Evolutionary conservation across 768 basidiomycete species (phyloP).

Genomic region (Strobilomyces dryophilus): DNA sequence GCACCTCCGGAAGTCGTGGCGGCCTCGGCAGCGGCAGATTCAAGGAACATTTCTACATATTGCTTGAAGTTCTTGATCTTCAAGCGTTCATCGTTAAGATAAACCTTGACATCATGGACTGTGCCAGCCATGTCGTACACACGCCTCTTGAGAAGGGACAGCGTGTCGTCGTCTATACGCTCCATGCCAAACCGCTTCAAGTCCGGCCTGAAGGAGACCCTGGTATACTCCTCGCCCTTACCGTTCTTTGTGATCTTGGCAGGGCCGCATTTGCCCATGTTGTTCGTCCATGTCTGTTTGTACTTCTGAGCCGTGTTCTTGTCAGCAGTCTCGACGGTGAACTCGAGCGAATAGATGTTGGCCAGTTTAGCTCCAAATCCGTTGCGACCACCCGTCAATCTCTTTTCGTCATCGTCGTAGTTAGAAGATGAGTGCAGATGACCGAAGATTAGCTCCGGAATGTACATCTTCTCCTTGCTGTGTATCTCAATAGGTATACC

Average conservation of each 20-base stretch:
- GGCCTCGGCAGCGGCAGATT: constrained; percentile 68
- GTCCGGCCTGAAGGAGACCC: constrained; percentile 91
- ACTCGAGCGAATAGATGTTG: constrained; percentile 96
- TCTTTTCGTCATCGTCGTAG: constrained; percentile 99
- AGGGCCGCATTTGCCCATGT: constrained; percentile 85
- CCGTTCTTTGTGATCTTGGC: constrained; percentile 92
- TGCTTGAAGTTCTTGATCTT: constrained; percentile 96
- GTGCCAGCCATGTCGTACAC: constrained; percentile 99
- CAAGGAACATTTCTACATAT: constrained; percentile 92
- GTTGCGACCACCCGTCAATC: constrained; percentile 96
- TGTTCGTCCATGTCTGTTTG: constrained; percentile 90
- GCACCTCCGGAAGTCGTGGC: constrained; percentile 74
- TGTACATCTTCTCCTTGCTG: constrained; percentile 87
- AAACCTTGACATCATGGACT: constrained; percentile 88
- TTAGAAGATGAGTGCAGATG: constrained; percentile 92
- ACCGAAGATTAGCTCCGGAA: constrained; percentile 97
- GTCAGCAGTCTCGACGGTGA: constrained; percentile 94
- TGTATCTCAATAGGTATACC: constrained; percentile 98
- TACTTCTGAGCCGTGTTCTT: constrained; percentile 84
- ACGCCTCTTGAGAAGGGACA: constrained; percentile 84
- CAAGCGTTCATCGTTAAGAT: constrained; percentile 84
- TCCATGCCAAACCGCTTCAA: constrained; percentile 90
- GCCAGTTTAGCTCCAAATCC: constrained; percentile 98
- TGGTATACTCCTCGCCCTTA: constrained; percentile 87
- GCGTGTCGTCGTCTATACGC: constrained; percentile 85